Conservation (phyloP, 2,329 filamentous ascomycete genomes). For the Paraconiothyrium sp. region DNA sequence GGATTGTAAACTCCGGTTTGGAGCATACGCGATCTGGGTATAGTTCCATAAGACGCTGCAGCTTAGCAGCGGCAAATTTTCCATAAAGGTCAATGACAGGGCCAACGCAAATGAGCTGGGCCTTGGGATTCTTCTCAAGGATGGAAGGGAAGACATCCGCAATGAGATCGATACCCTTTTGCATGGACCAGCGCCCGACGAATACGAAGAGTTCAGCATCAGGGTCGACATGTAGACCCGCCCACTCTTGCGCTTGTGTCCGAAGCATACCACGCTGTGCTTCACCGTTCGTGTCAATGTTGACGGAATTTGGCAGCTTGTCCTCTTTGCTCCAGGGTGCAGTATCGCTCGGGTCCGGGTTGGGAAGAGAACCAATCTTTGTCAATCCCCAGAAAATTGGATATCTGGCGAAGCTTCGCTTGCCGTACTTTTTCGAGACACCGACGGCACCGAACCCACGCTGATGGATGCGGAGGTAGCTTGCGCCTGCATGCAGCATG, state of each 20-base stretch:
- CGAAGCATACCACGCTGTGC: slow-evolving; percentile 62
- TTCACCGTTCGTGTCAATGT: slow-evolving; percentile 66
- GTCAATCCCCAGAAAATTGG: slow-evolving; percentile 75
- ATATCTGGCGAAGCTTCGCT: slow-evolving; percentile 71
- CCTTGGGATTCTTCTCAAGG: slow-evolving; percentile 67
- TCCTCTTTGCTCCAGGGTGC: slow-evolving; percentile 67
- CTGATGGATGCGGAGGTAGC: slow-evolving; percentile 72
- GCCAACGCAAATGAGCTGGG: slow-evolving; percentile 70
- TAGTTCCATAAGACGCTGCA: slow-evolving; percentile 70
- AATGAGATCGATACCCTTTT: slow-evolving; percentile 75
- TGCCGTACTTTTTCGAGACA: slow-evolving; percentile 74
- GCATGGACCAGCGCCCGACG: slow-evolving; percentile 74
- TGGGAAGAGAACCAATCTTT: slow-evolving; percentile 68
- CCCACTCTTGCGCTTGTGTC: slow-evolving; percentile 73
- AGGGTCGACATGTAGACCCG: slow-evolving; percentile 68
- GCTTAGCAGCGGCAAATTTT: slow-evolving; percentile 72
- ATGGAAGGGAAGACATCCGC: slow-evolving; percentile 73
- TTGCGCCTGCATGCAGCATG: slow-evolving; percentile 71
- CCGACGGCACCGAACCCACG: slow-evolving; percentile 74
- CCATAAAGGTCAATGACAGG: slow-evolving; percentile 75
- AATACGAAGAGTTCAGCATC: slow-evolving; percentile 72
- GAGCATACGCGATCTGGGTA: slow-evolving; percentile 73
- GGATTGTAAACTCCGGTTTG: slow-evolving; percentile 73
- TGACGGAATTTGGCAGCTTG: slow-evolving; percentile 60
- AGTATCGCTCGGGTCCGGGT: slow-evolving; percentile 72